A percentile compares a stretch with the other conserved stretches of the same genome.
Conservation (phyloP, 2,329 filamentous ascomycete genomes). For the Ilyonectria mors-panacis region DNA sequence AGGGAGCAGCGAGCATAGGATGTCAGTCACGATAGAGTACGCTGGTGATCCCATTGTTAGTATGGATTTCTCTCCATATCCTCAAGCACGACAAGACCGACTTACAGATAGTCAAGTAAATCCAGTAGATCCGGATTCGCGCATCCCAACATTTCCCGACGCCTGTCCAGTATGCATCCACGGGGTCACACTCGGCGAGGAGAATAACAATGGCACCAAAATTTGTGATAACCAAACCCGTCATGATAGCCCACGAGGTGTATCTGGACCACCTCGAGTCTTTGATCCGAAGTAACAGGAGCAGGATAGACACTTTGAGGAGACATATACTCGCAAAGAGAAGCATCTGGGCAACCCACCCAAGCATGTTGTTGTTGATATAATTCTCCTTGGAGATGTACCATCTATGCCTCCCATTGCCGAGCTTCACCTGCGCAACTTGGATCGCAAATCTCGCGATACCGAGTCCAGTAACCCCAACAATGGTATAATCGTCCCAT, state of each 20-base stretch:
- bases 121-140: conserved; percentile 51
- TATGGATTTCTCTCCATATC: not conserved
- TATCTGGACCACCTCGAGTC: conserved; percentile 50
- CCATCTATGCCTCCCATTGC: conserved; percentile 57
- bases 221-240: conserved; percentile 51
- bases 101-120: conserved; percentile 51
- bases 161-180: conserved; percentile 51
- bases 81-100: not conserved
- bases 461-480: conserved; percentile 48
- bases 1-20: conserved; percentile 46
- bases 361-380: conserved; percentile 54
- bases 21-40: conserved; percentile 39
- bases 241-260: conserved; percentile 52
- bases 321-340: conserved; percentile 58
- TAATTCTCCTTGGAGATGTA: conserved; percentile 53
- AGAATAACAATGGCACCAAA: conserved; percentile 51
- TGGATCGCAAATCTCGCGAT: conserved; percentile 52
- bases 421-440: conserved; percentile 51
- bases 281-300: conserved; percentile 60
- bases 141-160: conserved; percentile 50
- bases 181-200: conserved; percentile 51
- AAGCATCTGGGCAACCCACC: conserved; percentile 58
- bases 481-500: conserved; percentile 58
- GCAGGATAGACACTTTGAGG: conserved; percentile 59
- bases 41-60: conserved; percentile 16